A percentile compares a stretch with the other conserved stretches of the same genome.
Evolutionary conservation across 1,139 yeast species (phyloP).

Genomic region (Candida anutae): DNA sequence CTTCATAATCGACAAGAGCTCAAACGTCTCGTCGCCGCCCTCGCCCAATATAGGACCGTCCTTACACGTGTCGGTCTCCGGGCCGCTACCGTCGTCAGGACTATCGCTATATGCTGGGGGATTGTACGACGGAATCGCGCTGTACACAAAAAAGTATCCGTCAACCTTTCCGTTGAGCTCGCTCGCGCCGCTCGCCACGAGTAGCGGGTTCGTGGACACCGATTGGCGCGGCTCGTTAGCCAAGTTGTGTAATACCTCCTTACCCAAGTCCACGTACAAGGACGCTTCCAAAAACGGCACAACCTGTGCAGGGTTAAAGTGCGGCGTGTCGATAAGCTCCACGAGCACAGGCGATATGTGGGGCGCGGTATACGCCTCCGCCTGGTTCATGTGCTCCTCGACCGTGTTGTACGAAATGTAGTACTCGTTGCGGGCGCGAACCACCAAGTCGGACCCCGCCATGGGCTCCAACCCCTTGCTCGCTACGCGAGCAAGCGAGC

Average conservation of each 20-base stretch:
- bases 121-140: constrained; percentile 51
- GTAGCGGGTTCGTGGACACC: constrained; percentile 56
- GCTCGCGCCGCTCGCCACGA: constrained; percentile 73
- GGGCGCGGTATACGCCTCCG: constrained; percentile 20
- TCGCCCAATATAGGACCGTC: constrained; percentile 5
- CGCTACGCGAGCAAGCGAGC: constrained; percentile 7
- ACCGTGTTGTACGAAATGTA: constrained; percentile 15
- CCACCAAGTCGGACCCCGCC: constrained; percentile 4
- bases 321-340: constrained; percentile 68
- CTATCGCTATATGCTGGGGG: constrained; percentile 44
- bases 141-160: constrained; percentile 62
- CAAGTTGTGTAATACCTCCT: constrained; percentile 49
- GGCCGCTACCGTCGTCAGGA: neutral
- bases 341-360: constrained; percentile 50
- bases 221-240: constrained; percentile 61
- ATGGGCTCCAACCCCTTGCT: constrained; percentile 4
- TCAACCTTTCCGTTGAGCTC: constrained; percentile 68
- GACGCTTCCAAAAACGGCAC: constrained; percentile 74
- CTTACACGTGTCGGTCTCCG: neutral
- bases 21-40: constrained; percentile 29
- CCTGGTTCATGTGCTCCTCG: constrained; percentile 18
- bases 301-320: constrained; percentile 53
- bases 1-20: constrained; percentile 40
- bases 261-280: constrained; percentile 51
- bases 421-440: constrained; percentile 15